These are phyloP conservation scores for Davidsoniella eucalypti DNA, from an alignment of 2,329 filamentous ascomycete species.

Conservation along the genomic window DNA sequence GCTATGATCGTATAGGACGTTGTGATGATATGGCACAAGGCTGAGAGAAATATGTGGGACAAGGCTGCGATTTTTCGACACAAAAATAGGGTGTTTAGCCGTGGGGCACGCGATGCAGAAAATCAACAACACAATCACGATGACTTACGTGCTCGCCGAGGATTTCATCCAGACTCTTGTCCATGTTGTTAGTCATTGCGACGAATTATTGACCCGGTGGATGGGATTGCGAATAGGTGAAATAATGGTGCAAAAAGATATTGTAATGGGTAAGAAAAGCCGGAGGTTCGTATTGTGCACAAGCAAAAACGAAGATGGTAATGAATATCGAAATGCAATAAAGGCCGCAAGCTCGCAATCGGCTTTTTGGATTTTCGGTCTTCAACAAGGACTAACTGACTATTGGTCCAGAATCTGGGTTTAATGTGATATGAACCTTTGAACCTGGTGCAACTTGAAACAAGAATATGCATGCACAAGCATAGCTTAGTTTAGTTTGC, in stretches of 20 bases:
- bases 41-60: neutral
- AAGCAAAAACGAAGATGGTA: neutral
- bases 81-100: neutral
- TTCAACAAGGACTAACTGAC: neutral
- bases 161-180: conserved; percentile 40
- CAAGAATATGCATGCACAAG: neutral
- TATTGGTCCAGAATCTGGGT: neutral
- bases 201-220: neutral
- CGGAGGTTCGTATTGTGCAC: neutral
- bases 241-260: neutral
- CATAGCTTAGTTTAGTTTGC: too few species aligned
- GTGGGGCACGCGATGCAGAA: neutral
- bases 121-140: neutral
- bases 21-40: conserved; percentile 1
- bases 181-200: conserved; percentile 29
- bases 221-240: neutral
- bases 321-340: conserved; percentile 8
- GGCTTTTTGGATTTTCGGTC: too few species aligned
- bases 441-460: conserved; percentile 4
- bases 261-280: neutral
- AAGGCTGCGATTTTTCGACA: neutral
- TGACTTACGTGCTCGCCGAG: conserved; percentile 31
- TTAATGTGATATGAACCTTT: conserved; percentile 3
- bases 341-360: neutral
- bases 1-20: neutral